phyloP scores from a whole-genome alignment of 805 yeast genomes.

The Barnettozyma sp. region DNA sequence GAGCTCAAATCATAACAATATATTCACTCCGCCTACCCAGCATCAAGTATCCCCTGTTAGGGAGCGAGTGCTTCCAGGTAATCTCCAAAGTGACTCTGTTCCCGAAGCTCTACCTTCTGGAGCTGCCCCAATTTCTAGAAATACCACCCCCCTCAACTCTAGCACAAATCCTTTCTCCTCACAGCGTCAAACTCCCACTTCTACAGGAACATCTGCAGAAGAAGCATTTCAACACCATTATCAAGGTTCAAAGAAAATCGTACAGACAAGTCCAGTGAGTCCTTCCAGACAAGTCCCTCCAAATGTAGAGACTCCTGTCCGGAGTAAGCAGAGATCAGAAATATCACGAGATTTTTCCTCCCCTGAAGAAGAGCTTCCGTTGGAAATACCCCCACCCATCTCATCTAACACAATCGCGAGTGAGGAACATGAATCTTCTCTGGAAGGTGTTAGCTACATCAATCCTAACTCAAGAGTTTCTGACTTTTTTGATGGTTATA shows the following conservation, averaged over 20 bases:
- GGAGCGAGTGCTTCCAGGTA: conserved; percentile 16
- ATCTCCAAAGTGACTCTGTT: too few relatives aligned
- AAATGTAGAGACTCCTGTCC: conserved; percentile 3
- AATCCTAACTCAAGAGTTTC: conserved; percentile 18
- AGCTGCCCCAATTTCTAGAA: conserved; percentile 6
- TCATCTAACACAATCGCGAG: too few relatives aligned
- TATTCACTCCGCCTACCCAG: conserved; percentile 25
- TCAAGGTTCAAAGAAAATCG: neutral
- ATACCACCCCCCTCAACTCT: neutral
- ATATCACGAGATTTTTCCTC: conserved; percentile 6
- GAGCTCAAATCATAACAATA: conserved; percentile 17
- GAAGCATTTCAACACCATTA: conserved; percentile 1
- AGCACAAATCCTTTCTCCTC: neutral
- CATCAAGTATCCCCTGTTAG: conserved; percentile 11
- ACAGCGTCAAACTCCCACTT: neutral
- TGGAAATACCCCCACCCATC: conserved; percentile 26
- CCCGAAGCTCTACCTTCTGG: conserved; percentile 6
- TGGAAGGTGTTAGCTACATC: conserved; percentile 5
- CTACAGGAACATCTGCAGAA: neutral
- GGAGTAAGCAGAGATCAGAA: neutral
- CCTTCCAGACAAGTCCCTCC: neutral
- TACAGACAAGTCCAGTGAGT: conserved; percentile 2
- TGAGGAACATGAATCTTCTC: too few relatives aligned
- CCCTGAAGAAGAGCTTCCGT: conserved; percentile 22
- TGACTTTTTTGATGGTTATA: conserved; percentile 27